A percentile compares a stretch with the other conserved stretches of the same genome.
phyloP scores from a whole-genome alignment of 805 yeast species.

The Cyberlindnera saturnus region DNA sequence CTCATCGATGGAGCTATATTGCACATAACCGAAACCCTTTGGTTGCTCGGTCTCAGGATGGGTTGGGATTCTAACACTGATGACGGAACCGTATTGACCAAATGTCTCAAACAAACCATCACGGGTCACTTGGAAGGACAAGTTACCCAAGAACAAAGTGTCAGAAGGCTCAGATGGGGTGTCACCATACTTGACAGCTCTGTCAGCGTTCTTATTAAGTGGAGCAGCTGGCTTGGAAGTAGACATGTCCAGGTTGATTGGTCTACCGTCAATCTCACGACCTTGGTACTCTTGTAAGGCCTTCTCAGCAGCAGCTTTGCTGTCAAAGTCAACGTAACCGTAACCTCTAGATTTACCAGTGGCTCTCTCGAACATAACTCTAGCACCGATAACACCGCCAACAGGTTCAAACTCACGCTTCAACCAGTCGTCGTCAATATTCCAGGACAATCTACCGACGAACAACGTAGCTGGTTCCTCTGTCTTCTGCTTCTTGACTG shows the following conservation, averaged over 20 bases:
- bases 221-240: slow-evolving; percentile 68
- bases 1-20: slow-evolving; percentile 79
- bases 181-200: slow-evolving; percentile 90
- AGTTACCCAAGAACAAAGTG: slow-evolving; percentile 93
- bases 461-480: slow-evolving; percentile 82
- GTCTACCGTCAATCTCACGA: slow-evolving; percentile 94
- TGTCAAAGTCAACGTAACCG: slow-evolving; percentile 93
- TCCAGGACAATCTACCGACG: slow-evolving; percentile 97
- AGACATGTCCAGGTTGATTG: slow-evolving; percentile 89
- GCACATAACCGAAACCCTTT: slow-evolving; percentile 98
- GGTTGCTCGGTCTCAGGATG: slow-evolving; percentile 99
- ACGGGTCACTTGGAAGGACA: slow-evolving; percentile 84
- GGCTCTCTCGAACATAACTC: slow-evolving; percentile 91
- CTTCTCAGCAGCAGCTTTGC: slow-evolving; percentile 72
- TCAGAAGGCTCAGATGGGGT: slow-evolving; percentile 88
- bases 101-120: slow-evolving; percentile 71
- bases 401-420: slow-evolving; percentile 72
- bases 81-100: slow-evolving; percentile 71
- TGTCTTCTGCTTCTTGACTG: slow-evolving; percentile 30
- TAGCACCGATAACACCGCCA: slow-evolving; percentile 82
- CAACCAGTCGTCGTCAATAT: slow-evolving; percentile 92
- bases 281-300: slow-evolving; percentile 86
- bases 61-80: slow-evolving; percentile 93
- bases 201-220: slow-evolving; percentile 50
- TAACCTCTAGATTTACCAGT: slow-evolving; percentile 94